These are phyloP conservation scores for Teratosphaeria destructans DNA, from an alignment of 2,329 filamentous ascomycete genomes.

Conservation along the genomic window DNA sequence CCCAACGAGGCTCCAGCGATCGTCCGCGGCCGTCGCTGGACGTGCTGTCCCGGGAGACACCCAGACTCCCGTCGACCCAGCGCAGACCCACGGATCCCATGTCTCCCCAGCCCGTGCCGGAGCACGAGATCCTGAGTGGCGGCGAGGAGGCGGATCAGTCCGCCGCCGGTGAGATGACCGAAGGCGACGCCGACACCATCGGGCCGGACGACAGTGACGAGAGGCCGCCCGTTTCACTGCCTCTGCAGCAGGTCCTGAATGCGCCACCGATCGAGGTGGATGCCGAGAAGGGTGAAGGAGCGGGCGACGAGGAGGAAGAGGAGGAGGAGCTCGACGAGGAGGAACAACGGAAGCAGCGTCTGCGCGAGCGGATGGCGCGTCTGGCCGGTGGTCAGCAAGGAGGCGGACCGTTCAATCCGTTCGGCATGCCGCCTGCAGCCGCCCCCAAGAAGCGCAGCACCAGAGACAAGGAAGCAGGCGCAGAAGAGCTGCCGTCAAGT, in stretches of 20 bases:
- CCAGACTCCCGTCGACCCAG: slow-evolving; percentile 26
- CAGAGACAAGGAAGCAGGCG: slow-evolving; percentile 25
- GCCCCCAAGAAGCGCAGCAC: slow-evolving; percentile 36
- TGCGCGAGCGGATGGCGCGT: slow-evolving; percentile 92
- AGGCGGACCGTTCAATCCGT: slow-evolving; percentile 27
- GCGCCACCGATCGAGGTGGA: slow-evolving; percentile 31
- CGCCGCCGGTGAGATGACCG: slow-evolving; percentile 50
- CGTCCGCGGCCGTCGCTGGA: slow-evolving; percentile 30
- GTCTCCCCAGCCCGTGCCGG: slow-evolving; percentile 27
- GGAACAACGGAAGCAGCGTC: slow-evolving; percentile 70
- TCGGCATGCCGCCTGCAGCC: slow-evolving; percentile 27
- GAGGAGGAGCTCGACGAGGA: slow-evolving; percentile 71
- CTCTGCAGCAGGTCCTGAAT: slow-evolving; percentile 30
- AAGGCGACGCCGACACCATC: slow-evolving; percentile 51
- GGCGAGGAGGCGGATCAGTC: slow-evolving; percentile 57
- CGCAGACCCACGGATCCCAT: slow-evolving; percentile 29
- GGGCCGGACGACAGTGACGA: slow-evolving; percentile 64
- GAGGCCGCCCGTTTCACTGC: slow-evolving; percentile 35
- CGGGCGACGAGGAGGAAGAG: slow-evolving; percentile 39
- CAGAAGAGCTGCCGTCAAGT: slow-evolving; percentile 15
- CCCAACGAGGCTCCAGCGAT: slow-evolving; percentile 18
- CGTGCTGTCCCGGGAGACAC: slow-evolving; percentile 18
- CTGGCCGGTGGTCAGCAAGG: slow-evolving; percentile 69
- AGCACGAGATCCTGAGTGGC: slow-evolving; percentile 48
- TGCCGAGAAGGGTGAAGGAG: slow-evolving; percentile 19